Conservation (phyloP, 176 grass and related monocot genomes). For the Musa troglodytarum region DNA sequence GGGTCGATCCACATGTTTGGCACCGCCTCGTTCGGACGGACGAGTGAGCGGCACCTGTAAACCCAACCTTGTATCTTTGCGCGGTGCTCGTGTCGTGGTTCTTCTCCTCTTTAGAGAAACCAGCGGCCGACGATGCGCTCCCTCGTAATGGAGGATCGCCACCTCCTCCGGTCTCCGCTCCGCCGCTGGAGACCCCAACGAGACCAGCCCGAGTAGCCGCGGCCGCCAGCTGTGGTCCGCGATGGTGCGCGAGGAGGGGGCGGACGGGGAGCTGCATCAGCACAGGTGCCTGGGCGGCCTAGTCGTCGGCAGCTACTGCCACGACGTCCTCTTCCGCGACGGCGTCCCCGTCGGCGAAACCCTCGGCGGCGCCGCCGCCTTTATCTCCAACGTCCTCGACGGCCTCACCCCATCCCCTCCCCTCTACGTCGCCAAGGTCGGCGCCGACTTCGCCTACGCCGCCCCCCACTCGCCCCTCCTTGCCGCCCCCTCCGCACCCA, state of each 20-base stretch:
- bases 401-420: constrained; percentile 36
- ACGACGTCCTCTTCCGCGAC: constrained; percentile 77
- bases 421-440: constrained; percentile 65
- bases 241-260: not conserved
- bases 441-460: constrained; percentile 59
- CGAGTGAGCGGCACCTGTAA: not conserved
- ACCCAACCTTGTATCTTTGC: not conserved
- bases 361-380: constrained; percentile 73
- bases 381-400: constrained; percentile 83
- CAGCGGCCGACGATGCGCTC: not conserved
- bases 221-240: not conserved
- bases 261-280: not conserved
- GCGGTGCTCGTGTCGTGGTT: not conserved
- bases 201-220: not conserved
- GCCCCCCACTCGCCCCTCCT: constrained; percentile 26
- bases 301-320: constrained; percentile 93
- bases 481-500: constrained; percentile 30
- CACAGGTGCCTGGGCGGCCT: constrained; percentile 10
- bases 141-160: not conserved
- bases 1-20: too few species aligned
- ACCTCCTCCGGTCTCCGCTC: not conserved
- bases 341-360: constrained; percentile 55
- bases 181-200: not conserved
- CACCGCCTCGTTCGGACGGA: not conserved
- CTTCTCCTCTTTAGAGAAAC: not conserved